phyloP scores from a whole-genome alignment of 2,329 filamentous ascomycete genomes.

The Neofusicoccum ribis region DNA sequence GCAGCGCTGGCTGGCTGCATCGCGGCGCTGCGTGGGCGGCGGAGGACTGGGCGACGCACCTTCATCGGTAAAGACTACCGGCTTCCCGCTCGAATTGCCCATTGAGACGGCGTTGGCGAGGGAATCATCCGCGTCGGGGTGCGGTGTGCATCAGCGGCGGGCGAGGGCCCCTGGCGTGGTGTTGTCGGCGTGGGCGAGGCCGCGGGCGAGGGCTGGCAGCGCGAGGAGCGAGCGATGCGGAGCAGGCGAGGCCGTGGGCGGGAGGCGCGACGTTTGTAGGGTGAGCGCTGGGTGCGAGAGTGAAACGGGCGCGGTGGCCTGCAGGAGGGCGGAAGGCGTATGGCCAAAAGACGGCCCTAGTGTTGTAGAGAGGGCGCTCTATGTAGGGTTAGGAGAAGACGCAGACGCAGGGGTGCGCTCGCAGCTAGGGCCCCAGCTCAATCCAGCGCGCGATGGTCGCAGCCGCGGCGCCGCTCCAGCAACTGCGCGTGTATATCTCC shows the following conservation, averaged over 20 bases:
- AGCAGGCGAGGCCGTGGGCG: neutral
- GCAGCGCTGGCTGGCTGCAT: neutral
- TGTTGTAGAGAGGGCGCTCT: slow-evolving; percentile 17
- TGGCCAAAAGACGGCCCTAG: slow-evolving; percentile 18
- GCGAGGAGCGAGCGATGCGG: slow-evolving; percentile 14
- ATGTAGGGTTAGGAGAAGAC: neutral
- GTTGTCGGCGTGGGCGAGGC: neutral
- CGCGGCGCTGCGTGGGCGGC: neutral
- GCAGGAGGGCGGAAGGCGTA: slow-evolving; percentile 17
- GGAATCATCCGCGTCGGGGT: slow-evolving; percentile 19
- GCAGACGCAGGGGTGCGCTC: slow-evolving; percentile 9
- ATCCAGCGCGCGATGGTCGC: slow-evolving; percentile 12
- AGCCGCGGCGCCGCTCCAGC: slow-evolving; percentile 16
- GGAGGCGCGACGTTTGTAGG: slow-evolving; percentile 18
- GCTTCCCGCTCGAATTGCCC: slow-evolving; percentile 95
- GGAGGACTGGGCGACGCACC: slow-evolving; percentile 56
- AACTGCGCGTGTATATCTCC: slow-evolving; percentile 16
- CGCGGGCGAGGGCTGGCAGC: neutral
- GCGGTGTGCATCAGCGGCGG: slow-evolving; percentile 9
- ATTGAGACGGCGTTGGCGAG: slow-evolving; percentile 50
- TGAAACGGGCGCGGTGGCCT: slow-evolving; percentile 18
- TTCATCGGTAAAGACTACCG: slow-evolving; percentile 89
- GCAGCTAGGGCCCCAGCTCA: slow-evolving; percentile 14
- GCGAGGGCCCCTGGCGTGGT: neutral
- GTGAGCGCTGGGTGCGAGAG: slow-evolving; percentile 15